A percentile compares a stretch with the other conserved stretches of the same genome.
These are phyloP conservation scores for Phaeodactylum tricornutum DNA, from an alignment of 108 stramenopile species.

Conservation along the genomic window DNA sequence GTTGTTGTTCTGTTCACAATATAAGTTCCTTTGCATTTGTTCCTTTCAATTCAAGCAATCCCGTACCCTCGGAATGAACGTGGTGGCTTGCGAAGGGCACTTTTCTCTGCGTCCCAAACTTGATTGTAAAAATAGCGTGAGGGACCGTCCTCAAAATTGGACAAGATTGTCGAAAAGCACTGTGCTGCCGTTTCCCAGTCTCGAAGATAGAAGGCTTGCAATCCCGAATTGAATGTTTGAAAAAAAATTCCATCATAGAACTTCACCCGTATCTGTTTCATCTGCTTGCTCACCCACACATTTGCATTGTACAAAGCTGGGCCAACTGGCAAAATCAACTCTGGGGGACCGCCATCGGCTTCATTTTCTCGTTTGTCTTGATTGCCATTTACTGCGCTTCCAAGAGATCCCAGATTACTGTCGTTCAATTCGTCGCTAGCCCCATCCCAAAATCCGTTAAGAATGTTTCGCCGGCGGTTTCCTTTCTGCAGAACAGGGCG, in stretches of 20 bases:
- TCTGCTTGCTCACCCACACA: slow-evolving; percentile 50
- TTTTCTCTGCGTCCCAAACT: slow-evolving; percentile 46
- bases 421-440: slow-evolving; percentile 1
- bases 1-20: too few species aligned
- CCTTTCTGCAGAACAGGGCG: slow-evolving; percentile 1
- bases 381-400: neutral
- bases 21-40: too few species aligned
- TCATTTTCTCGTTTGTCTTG: slow-evolving; percentile 2
- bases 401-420: neutral
- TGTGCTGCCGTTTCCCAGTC: slow-evolving; percentile 55
- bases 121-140: slow-evolving; percentile 49
- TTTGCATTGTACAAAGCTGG: slow-evolving; percentile 36
- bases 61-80: slow-evolving; percentile 31
- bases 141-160: slow-evolving; percentile 63
- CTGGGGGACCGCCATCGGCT: too few species aligned
- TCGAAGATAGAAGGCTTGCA: slow-evolving; percentile 45
- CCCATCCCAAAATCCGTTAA: neutral
- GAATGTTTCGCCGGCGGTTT: neutral
- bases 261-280: slow-evolving; percentile 45
- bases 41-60: slow-evolving; percentile 2
- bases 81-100: slow-evolving; percentile 50
- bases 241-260: slow-evolving; percentile 57
- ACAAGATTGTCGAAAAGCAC: slow-evolving; percentile 43
- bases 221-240: slow-evolving; percentile 54
- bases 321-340: slow-evolving; percentile 54